A percentile compares a stretch with the other conserved stretches of the same genome.
These are phyloP conservation scores for Aspergillus oerlinghausenensis DNA, from an alignment of 2,329 filamentous ascomycete species.

Conservation along the genomic window DNA sequence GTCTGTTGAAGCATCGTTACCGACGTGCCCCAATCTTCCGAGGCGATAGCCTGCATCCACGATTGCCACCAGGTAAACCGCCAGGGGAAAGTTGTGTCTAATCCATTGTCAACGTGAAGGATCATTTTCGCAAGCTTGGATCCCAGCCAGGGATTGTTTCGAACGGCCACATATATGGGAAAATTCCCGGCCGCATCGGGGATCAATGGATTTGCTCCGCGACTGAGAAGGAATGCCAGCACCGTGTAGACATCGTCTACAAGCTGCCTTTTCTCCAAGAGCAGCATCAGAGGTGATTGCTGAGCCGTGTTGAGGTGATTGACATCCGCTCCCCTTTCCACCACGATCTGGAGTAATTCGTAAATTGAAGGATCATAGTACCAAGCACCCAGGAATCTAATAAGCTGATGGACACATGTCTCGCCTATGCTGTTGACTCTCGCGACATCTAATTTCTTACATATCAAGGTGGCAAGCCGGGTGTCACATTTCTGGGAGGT, in stretches of 20 bases:
- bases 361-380: background rate
- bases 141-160: background rate
- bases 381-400: background rate
- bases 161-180: background rate
- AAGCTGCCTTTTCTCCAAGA: background rate
- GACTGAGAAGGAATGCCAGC: background rate
- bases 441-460: background rate
- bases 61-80: background rate
- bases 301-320: background rate
- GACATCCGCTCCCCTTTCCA: background rate
- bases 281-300: background rate
- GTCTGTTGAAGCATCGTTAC: conserved; percentile 4
- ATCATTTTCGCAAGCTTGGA: background rate
- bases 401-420: background rate
- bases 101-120: background rate
- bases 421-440: background rate
- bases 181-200: background rate
- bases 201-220: background rate
- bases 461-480: background rate
- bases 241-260: background rate
- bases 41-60: background rate
- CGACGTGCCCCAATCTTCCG: background rate
- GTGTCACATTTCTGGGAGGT: background rate
- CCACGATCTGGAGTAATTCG: background rate
- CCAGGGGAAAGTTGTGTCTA: background rate